Base-by-base conservation (phyloP, 1,284 basidiomycete species). In the Chiua sp. region DNA sequence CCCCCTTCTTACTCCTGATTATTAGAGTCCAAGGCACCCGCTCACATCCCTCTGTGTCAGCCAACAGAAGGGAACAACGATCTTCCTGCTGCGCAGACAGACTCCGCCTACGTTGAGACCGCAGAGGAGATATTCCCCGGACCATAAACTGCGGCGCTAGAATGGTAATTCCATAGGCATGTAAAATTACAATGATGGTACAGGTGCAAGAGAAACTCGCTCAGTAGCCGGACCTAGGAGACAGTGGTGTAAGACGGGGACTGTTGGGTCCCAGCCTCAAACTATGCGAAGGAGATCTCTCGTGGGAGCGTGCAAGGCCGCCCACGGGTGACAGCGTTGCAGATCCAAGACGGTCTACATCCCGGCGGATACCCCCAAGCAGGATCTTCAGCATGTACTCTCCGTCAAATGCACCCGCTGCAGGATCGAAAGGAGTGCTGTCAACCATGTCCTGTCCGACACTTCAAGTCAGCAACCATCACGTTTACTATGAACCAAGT, bases 361-460 rank as follows among this genome's bases (percentile, higher is more conserved):
- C 63, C 57, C 72, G 64, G 63, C 77, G 67, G 49, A 82, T 59
- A 48, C 76, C 72, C 23, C 80, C 79, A 20, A 81, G 71, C 48
- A 85, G 67, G 37, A 81, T 76, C 68, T 83, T 84, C 39, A 79
- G 57, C 61, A 84, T 73, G 28, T 69, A 71, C 37, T 79, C 76
- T 2, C 72, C 68, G 54, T 75, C 73, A 33, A 82, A 76, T 11
- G 60, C 68, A 50, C 70, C 73, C 16, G 71, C 65, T 50, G 56
- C 68, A 47, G 68, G 72, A 51, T 75, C 72, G 66, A 63, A 83
- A 13, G 75, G 75, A 2, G 78, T 79, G 26, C 80, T 76, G 59
- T 84, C 82, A 22, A 82, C 78, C 20, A 83, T 78, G 50, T 82
- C 80, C 80, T 80, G 60, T 50, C n/a, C 32, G 51, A 16, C 13